Base-by-base conservation (phyloP, 805 yeast genomes). In the Teunomyces kruisii region DNA sequence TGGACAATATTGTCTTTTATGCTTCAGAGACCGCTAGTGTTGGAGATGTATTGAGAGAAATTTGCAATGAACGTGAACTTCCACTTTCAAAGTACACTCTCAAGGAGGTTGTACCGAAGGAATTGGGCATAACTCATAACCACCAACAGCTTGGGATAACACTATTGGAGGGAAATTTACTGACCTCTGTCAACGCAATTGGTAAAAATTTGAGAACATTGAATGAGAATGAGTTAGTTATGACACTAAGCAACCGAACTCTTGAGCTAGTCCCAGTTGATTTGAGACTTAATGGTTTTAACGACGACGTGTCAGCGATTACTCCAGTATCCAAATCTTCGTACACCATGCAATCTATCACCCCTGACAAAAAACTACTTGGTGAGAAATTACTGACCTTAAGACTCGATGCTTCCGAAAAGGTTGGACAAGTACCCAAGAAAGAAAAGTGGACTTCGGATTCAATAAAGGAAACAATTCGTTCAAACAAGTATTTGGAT, bases 11-110 rank as follows among this genome's bases (percentile, higher is more conserved):
- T 9, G 16, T 28, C 3, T 46, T 46, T 24, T 12, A 28, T 4
- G 48, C 51, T 10, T 24, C 40, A 6, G 28, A 37, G 9, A 28
- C 19, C 6, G 38, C 40, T n/a, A 54, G 62, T 1, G 51, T 61
- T 15, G 62, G 60, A 2, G 58, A 59, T 13, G 57, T 61, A 4
- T 44, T 65, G 10, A 39, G 46, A 16, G 62, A 60, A 15, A 52
- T 68, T 42, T 68, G 75, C 53, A 32, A 51, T 19, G 58, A 58
- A 31, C 54, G 58, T 24, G 61, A 62, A 17, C 54, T 70, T 17
- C 63, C 64, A 31, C 49, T 62, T 3, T 31, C 56, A 0, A 56
- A 54, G 36, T 70, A 62, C 47, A 51, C 46, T 33, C 56, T 70
- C 15, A 59, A 56, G 17, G 56, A 58, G 27, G 42, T 55, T 2